Evolutionary conservation across 2,329 filamentous ascomycete genomes (phyloP), one percentile per base, ranked within the genome.

Genomic region (Pezicula carpinea): DNA sequence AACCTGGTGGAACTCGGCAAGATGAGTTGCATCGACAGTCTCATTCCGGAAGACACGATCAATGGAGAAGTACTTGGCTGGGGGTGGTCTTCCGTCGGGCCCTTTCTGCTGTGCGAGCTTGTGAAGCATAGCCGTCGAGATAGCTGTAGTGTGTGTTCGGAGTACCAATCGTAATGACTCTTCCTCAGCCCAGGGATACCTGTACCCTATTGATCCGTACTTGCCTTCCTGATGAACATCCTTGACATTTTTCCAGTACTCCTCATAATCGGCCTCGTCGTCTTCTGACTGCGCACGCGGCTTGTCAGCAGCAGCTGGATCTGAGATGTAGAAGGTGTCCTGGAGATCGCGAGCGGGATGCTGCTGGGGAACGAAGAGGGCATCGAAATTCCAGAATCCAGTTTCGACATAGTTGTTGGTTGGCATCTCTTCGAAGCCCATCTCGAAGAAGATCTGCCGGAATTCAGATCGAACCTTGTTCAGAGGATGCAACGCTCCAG

Each of bases 301-400:
- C 59, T 72, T 76, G 63, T 91, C 90, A 32, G 89, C 91, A 48
- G 70, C 71, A 50, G 82, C 75, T 39, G 93, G 93, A 63, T 99
- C 91, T 34, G 90, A 90, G 62, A 97, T 92, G 75, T 96, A 99
- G 75, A 97, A 97, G 47, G 93, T 97, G 64, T 99, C 93, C 76
- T 99, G 93, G 57, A 96, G 77, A 67, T 99, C 93, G 65, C 93
- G 89, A 50, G 93, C 93, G 43, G 93, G 93, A 68, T 99, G 93
- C 76, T 99, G 93, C 71, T 95, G 93, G 23, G 92, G 92, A 44
- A 97, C 92, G 68, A 92, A 96, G 53, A 99, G 88, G 19, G 91
- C 83, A 64, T 97, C 92, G 68, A 97, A 97, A 71, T 97, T 97
- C 90, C 93, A 99, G 83, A 97, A 96, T 39, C 92, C 91, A 11